phyloP scores from a whole-genome alignment of 1,284 basidiomycete species.

The Austroboletus niveus region DNA sequence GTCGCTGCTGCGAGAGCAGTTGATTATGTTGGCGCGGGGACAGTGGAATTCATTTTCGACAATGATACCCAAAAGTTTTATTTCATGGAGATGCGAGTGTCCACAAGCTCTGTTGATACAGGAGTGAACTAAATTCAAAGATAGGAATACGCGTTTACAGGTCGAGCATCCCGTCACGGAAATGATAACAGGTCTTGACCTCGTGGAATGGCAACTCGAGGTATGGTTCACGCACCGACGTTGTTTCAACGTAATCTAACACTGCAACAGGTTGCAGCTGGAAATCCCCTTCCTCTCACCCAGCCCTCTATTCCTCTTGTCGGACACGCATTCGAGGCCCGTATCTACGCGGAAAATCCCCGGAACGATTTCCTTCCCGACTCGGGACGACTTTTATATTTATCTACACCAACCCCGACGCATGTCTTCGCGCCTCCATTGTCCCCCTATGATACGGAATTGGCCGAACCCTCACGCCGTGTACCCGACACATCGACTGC shows the following conservation, averaged over 20 bases:
- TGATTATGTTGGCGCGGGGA: slow-evolving; percentile 87
- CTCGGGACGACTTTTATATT: slow-evolving; percentile 78
- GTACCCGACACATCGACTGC: slow-evolving; percentile 39
- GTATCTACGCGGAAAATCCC: slow-evolving; percentile 98
- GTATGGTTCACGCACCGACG: slow-evolving; percentile 35
- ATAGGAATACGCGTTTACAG: slow-evolving; percentile 89
- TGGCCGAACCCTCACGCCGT: slow-evolving; percentile 35
- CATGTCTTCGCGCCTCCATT: slow-evolving; percentile 55
- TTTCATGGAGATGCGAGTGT: slow-evolving; percentile 88
- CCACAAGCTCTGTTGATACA: neutral
- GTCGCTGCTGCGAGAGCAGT: slow-evolving; percentile 90
- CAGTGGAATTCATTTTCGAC: slow-evolving; percentile 93
- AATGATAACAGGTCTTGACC: slow-evolving; percentile 90
- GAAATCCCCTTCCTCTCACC: slow-evolving; percentile 77
- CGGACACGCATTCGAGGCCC: slow-evolving; percentile 92
- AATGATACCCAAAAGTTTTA: slow-evolving; percentile 83
- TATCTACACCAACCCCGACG: slow-evolving; percentile 73
- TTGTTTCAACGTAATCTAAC: slow-evolving; percentile 1
- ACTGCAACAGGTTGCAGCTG: slow-evolving; percentile 69
- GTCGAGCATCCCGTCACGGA: slow-evolving; percentile 96
- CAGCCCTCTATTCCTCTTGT: slow-evolving; percentile 81
- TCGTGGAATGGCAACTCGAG: slow-evolving; percentile 94
- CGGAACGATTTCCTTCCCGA: slow-evolving; percentile 91
- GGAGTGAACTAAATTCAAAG: slow-evolving; percentile 1
- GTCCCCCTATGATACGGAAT: slow-evolving; percentile 21